Evolutionary conservation across 176 grass and related monocot species (phyloP).

Genomic region (Tillandsia leiboldiana): DNA sequence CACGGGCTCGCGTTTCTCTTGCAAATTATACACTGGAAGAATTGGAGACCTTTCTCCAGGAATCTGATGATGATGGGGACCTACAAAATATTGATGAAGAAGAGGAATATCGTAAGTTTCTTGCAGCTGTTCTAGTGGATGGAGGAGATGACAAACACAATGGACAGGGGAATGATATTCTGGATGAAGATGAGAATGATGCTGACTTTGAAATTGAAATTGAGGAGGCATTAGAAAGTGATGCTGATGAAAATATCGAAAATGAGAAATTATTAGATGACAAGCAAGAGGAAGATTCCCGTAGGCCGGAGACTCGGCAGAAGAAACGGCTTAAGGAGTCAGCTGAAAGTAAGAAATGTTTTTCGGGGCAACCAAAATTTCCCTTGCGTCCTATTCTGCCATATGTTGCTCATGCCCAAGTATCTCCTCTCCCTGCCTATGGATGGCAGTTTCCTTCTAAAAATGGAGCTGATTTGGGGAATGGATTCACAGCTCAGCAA

Average conservation of each 20-base stretch:
- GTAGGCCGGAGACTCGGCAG: conserved; percentile 57
- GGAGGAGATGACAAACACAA: conserved; percentile 29
- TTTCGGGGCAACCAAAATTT: conserved; percentile 26
- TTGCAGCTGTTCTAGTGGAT: conserved; percentile 71
- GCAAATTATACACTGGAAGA: conserved; percentile 66
- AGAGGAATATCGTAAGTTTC: conserved; percentile 91
- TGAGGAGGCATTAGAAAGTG: conserved; percentile 89
- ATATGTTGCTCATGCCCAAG: conserved; percentile 25
- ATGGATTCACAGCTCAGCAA: conserved; percentile 69
- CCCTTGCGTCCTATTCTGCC: conserved; percentile 51
- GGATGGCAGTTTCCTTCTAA: conserved; percentile 39
- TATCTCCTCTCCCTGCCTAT: conserved; percentile 18
- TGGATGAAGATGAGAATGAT: conserved; percentile 96
- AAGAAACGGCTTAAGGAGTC: conserved; percentile 39
- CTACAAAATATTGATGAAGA: conserved; percentile 81
- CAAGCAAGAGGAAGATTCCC: conserved; percentile 24
- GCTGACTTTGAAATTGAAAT: conserved; percentile 87
- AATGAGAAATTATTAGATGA: conserved; percentile 24
- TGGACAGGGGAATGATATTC: conserved; percentile 45
- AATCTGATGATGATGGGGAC: conserved; percentile 80
- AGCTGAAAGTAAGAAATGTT: conserved; percentile 22
- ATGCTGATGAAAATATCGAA: conserved; percentile 54
- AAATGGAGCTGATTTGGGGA: conserved; percentile 32
- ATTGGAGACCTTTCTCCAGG: conserved; percentile 85
- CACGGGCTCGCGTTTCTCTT: conserved; percentile 61